Base-by-base conservation (phyloP, 805 yeast species). In the Yarrowia sp. region DNA sequence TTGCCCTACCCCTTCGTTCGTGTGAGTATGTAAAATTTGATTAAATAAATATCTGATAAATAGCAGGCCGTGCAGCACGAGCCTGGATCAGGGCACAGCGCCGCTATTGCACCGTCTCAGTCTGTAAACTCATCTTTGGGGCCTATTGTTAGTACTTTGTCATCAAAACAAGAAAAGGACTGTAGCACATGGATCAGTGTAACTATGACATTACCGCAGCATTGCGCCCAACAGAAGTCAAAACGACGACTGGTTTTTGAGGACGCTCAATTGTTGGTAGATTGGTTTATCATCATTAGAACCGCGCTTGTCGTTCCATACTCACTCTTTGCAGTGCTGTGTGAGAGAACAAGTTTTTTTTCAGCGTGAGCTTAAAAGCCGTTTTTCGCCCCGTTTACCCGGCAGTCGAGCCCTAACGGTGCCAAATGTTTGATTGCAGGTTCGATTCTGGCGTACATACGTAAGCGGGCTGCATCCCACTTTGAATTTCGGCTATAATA, bases 121-220 rank as follows among this genome's bases (percentile, higher is more conserved):
- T n/a, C n/a, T n/a, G n/a, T n/a, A n/a, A n/a, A n/a, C n/a, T n/a
- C n/a, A n/a, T n/a, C n/a, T n/a, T n/a, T n/a, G n/a, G n/a, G n/a
- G n/a, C n/a, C n/a, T n/a, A n/a, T n/a, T n/a, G n/a, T n/a, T n/a
- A n/a, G n/a, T n/a, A n/a, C n/a, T 24, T 25, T 12, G 42, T 38
- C 42, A 9, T 25, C 12, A 36, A 3, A 18, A 18, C 13, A 13
- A 13, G 35, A 25, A 36, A 19, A 6, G 7, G 25, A 12, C 16
- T 27, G 35, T 24, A 24, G 44, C 10, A 35, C 24, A 6, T 16
- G 12, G 38, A 38, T 55, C 61, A 55, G 61, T 38, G 61, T 55
- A 55, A 55, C 61, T 55, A 55, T 55, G 61, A 55, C 61, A 55
- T 55, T 55, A 55, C 61, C 61, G 61, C 61, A 55, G 61, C 61